These are phyloP conservation scores for Zopfochytrium polystomum DNA, from an alignment of 371 early-diverging fungal genomes.

Conservation along the genomic window DNA sequence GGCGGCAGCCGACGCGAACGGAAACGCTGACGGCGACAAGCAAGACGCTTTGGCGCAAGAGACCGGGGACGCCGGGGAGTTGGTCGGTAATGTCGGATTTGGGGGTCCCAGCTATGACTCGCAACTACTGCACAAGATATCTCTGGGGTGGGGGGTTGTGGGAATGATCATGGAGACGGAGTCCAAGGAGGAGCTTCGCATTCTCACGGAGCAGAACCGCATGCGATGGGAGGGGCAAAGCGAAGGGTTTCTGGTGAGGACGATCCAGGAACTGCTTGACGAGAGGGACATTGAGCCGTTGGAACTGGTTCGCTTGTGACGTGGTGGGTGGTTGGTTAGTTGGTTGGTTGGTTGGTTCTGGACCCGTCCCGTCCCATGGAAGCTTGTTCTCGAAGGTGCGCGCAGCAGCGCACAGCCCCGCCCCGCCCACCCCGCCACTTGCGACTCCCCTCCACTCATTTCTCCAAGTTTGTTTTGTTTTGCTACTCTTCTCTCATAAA, in stretches of 20 bases:
- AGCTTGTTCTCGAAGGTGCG: too few species aligned
- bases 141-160: slow-evolving; percentile 14
- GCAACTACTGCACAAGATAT: slow-evolving; percentile 10
- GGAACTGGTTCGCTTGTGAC: not conserved
- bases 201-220: not conserved
- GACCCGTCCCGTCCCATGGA: too few species aligned
- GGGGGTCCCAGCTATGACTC: not conserved
- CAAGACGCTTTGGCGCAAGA: not conserved
- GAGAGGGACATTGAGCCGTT: not conserved
- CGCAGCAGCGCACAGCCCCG: too few species aligned
- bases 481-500: too few species aligned
- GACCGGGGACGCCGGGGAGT: not conserved
- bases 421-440: too few species aligned
- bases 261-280: slow-evolving; percentile 5
- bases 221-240: not conserved
- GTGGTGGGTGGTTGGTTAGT: too few species aligned
- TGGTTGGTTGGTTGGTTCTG: too few species aligned
- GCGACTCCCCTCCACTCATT: too few species aligned
- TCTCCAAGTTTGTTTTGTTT: too few species aligned
- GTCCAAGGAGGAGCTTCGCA: slow-evolving; percentile 1
- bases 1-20: not conserved
- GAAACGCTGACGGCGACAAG: not conserved
- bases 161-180: slow-evolving; percentile 1
- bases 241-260: slow-evolving; percentile 12
- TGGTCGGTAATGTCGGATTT: not conserved